phyloP scores from a whole-genome alignment of 2,329 filamentous ascomycete species.

The Xylaria sp. region DNA sequence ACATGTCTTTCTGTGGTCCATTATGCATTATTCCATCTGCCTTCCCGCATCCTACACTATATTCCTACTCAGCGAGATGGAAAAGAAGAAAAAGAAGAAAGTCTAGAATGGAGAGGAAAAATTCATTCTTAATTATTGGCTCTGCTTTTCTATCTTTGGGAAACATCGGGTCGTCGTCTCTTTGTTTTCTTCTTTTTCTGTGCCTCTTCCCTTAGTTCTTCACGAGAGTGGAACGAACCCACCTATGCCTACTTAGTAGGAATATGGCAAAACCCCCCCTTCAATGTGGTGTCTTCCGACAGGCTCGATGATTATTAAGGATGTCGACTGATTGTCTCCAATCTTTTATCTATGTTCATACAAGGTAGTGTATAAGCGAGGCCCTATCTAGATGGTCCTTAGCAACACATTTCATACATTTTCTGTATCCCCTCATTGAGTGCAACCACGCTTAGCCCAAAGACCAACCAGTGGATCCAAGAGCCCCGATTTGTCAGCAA shows the following conservation, averaged over 20 bases:
- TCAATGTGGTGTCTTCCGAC: background rate
- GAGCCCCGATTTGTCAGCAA: slow-evolving; percentile 14
- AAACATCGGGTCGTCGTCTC: too few species aligned
- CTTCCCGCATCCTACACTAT: slow-evolving; percentile 32
- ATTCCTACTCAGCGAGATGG: background rate
- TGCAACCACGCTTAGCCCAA: slow-evolving; percentile 15
- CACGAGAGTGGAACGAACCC: too few species aligned
- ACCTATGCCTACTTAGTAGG: too few species aligned
- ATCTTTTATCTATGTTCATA: background rate
- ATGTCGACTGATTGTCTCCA: background rate
- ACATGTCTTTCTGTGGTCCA: slow-evolving; percentile 35
- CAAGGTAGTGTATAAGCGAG: slow-evolving; percentile 9
- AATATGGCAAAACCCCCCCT: too few species aligned
- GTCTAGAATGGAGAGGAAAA: background rate
- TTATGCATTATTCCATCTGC: slow-evolving; percentile 33
- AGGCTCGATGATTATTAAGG: background rate
- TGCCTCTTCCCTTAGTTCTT: too few species aligned
- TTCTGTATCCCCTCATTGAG: slow-evolving; percentile 3
- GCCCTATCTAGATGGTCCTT: background rate
- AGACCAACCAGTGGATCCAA: slow-evolving; percentile 14
- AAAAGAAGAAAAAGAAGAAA: background rate
- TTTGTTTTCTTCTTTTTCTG: too few species aligned
- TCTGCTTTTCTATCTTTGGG: too few species aligned
- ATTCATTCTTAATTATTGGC: too few species aligned
- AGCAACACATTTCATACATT: slow-evolving; percentile 12